Base-by-base conservation (phyloP, 768 basidiomycete species). In the Tricholoma matsutake region DNA sequence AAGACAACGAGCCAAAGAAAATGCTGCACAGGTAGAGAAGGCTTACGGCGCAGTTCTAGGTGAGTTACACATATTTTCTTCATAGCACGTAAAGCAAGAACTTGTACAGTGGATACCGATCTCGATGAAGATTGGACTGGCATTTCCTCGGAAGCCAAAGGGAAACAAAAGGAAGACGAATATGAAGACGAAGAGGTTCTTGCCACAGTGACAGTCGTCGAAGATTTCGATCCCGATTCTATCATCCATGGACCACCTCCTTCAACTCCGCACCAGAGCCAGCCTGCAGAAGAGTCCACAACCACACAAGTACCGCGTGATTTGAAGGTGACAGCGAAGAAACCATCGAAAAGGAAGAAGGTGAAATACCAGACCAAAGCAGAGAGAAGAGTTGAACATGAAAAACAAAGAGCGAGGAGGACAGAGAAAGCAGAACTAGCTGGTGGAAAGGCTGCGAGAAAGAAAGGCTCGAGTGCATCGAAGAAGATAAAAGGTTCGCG, bases 151-250 rank as follows among this genome's bases (percentile, higher is more conserved):
- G 60, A 70, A 65, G 67, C 35, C 65, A 71, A 66, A 66, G 74
- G 69, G 61, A 74, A 70, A 63, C 74, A 80, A 68, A 77, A 80
- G 56, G 86, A 87, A 58, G 83, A 86, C 70, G 88, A 91, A 70
- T 96, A 86, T 64, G 88, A 91, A 66, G 88, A 89, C 65, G 92
- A 94, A 67, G 88, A 95, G 68, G 83, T 88, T 62, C 80, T 92
- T 32, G 92, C 95, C 49, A 93, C 91, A 16, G 94, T 97, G 49
- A 95, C 94, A 14, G 87, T 97, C 54, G 87, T 92, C 13, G 92
- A 97, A 70, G 93, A 97, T 71, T 92, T 96, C 71, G 92, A 96
- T 71, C 86, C 91, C 20, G 81, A 84, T 67, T 73, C 79, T 47
- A 73, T 87, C 69, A 78, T 83, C 32, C 81, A 86, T 63, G 86